phyloP scores from a whole-genome alignment of 2,329 filamentous ascomycete species.

The Hymenoscyphus occultus region DNA sequence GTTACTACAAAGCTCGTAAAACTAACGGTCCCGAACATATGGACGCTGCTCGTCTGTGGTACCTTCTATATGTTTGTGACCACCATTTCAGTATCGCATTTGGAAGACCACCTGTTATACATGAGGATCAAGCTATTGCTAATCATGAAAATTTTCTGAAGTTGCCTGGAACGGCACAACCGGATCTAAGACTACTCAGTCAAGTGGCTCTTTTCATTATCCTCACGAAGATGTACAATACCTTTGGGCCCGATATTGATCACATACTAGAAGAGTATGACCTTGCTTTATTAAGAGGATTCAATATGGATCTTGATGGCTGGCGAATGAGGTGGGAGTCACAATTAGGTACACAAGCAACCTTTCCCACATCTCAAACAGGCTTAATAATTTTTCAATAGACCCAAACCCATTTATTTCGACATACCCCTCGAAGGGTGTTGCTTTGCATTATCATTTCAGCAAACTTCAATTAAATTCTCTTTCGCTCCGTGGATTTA shows the following conservation, averaged over 20 bases:
- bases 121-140: constrained; percentile 55
- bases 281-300: constrained; percentile 36
- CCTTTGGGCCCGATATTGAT: constrained; percentile 56
- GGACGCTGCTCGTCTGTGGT: constrained; percentile 59
- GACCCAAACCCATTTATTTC: constrained; percentile 22
- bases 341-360: constrained; percentile 32
- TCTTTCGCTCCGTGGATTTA: constrained; percentile 31
- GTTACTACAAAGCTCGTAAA: constrained; percentile 48
- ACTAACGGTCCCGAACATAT: constrained; percentile 46
- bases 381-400: background rate
- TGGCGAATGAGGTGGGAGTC: constrained; percentile 41
- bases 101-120: constrained; percentile 58
- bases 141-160: constrained; percentile 54
- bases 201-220: constrained; percentile 61
- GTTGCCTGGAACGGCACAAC: constrained; percentile 48
- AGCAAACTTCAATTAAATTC: constrained; percentile 41
- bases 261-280: constrained; percentile 44
- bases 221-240: constrained; percentile 54
- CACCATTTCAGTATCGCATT: constrained; percentile 65
- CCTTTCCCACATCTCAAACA: background rate
- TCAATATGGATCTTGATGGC: constrained; percentile 38
- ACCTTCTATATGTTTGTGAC: constrained; percentile 62
- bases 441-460: constrained; percentile 35
- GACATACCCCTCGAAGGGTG: constrained; percentile 30
- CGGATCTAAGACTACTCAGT: constrained; percentile 54